Evolutionary conservation across 768 basidiomycete species (phyloP).

Genomic region (Phaeolepiota aurea): DNA sequence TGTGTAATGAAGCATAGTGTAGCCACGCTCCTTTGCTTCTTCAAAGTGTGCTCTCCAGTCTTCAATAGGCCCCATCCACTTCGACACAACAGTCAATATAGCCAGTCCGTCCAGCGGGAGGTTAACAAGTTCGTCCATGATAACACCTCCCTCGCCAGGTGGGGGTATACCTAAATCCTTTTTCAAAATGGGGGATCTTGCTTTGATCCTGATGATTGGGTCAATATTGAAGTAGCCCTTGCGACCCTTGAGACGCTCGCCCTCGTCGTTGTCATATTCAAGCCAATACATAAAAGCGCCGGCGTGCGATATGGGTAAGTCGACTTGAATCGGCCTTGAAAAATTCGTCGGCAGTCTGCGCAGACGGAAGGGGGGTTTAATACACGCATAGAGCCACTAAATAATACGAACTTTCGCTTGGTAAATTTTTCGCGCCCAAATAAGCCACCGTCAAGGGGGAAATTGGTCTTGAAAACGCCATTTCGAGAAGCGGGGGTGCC

Average conservation of each 20-base stretch:
- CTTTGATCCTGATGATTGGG: constrained; percentile 71
- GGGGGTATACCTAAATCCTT: constrained; percentile 41
- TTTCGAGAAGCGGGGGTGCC: constrained; percentile 88
- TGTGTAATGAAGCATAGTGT: constrained; percentile 98
- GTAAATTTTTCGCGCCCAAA: constrained; percentile 73
- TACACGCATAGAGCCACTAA: constrained; percentile 9
- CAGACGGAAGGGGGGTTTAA: constrained; percentile 5
- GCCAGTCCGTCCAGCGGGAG: constrained; percentile 84
- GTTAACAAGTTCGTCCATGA: constrained; percentile 47
- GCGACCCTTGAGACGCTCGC: constrained; percentile 67
- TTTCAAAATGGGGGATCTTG: constrained; percentile 68
- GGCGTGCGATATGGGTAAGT: constrained; percentile 93
- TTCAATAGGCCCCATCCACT: constrained; percentile 90
- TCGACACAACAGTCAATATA: constrained; percentile 87
- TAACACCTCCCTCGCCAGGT: constrained; percentile 40
- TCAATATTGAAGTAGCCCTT: constrained; percentile 97
- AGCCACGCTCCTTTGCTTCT: constrained; percentile 83
- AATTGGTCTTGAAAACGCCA: constrained; percentile 93
- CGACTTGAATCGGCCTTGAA: constrained; percentile 86
- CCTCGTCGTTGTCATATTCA: constrained; percentile 70
- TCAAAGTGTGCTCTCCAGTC: constrained; percentile 76
- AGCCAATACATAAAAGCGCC: constrained; percentile 95
- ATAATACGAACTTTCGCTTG: constrained; percentile 58
- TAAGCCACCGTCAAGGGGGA: constrained; percentile 85
- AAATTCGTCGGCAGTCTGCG: constrained; percentile 76